Percentiles rank a stretch among this genome's conserved stretches.
phyloP scores from a whole-genome alignment of 2,329 filamentous ascomycete species.

The Shiraia bambusicola region DNA sequence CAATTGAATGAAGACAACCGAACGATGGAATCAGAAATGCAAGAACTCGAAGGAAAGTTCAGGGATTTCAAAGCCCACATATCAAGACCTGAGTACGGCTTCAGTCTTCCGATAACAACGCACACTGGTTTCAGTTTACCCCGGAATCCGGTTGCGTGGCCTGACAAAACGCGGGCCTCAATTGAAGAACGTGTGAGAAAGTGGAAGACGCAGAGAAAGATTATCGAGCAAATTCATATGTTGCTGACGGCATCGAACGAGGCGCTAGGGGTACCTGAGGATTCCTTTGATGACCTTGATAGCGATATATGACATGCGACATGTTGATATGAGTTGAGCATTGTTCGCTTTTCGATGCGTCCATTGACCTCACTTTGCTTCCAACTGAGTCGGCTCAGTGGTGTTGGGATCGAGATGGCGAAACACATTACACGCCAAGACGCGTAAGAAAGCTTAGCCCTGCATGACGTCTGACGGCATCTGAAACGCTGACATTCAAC shows the following conservation, averaged over 20 bases:
- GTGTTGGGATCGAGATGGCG: constrained; percentile 12
- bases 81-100: constrained; percentile 7
- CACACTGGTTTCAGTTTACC: constrained; percentile 5
- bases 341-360: background rate
- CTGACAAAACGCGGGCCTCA: constrained; percentile 11
- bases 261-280: constrained; percentile 23
- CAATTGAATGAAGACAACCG: constrained; percentile 21
- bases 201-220: constrained; percentile 24
- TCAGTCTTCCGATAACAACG: constrained; percentile 1
- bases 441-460: constrained; percentile 19
- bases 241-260: constrained; percentile 23
- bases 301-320: constrained; percentile 14
- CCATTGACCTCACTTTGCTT: background rate
- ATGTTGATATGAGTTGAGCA: background rate
- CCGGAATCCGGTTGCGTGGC: constrained; percentile 27
- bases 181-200: constrained; percentile 21
- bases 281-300: constrained; percentile 27
- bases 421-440: constrained; percentile 24
- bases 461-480: constrained; percentile 10
- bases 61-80: constrained; percentile 18
- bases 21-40: constrained; percentile 18
- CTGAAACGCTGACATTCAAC: constrained; percentile 28
- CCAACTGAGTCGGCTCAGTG: background rate
- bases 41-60: constrained; percentile 7
- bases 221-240: constrained; percentile 17